These are phyloP conservation scores for Melanogaster broomeanus DNA, from an alignment of 768 basidiomycete genomes.

Conservation along the genomic window DNA sequence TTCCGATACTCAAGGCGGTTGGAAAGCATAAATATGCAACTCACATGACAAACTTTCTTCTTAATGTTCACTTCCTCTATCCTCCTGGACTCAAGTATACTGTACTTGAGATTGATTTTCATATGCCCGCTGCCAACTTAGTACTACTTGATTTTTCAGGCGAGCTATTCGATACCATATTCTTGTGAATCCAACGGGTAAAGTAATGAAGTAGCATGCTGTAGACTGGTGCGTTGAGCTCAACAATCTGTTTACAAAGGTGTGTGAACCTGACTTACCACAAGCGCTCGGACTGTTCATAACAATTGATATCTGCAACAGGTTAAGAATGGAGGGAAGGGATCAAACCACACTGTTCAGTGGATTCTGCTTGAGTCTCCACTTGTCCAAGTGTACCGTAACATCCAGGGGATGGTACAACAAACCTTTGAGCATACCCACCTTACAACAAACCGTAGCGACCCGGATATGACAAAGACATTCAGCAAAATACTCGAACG, in stretches of 20 bases:
- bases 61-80: too few species aligned
- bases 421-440: constrained; percentile 22
- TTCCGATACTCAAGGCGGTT: too few species aligned
- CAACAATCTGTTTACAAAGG: constrained; percentile 46
- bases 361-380: constrained; percentile 37
- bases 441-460: constrained; percentile 26
- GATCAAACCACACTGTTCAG: constrained; percentile 34
- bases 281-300: too few species aligned
- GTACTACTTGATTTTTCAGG: too few species aligned
- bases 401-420: constrained; percentile 5
- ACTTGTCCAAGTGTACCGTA: constrained; percentile 37
- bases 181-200: constrained; percentile 39
- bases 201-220: constrained; percentile 26
- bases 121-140: too few species aligned
- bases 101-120: too few species aligned
- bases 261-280: constrained; percentile 2
- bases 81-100: too few species aligned
- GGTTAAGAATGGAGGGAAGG: constrained; percentile 35
- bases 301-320: constrained; percentile 20
- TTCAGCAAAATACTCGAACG: too few species aligned
- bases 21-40: too few species aligned
- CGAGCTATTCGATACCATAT: not conserved
- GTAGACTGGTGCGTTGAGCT: constrained; percentile 45
- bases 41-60: too few species aligned
- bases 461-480: constrained; percentile 22